A percentile compares a stretch with the other conserved stretches of the same genome.
Conservation (phyloP, 2,329 filamentous ascomycete species). For the Pezicula radicicola region DNA sequence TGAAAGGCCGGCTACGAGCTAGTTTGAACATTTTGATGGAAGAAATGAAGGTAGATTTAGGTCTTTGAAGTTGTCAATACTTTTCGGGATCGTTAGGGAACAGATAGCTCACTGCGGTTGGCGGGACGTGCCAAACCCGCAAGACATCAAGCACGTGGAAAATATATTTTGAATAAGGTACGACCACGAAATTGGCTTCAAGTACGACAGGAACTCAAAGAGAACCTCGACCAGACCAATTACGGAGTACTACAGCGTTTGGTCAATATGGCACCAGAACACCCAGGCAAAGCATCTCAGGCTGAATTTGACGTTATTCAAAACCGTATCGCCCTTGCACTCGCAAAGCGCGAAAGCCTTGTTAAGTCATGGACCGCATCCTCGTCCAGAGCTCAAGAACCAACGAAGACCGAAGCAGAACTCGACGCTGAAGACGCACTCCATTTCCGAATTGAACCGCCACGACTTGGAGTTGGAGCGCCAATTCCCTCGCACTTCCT, state of each 20-base stretch:
- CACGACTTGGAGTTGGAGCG: constrained; percentile 28
- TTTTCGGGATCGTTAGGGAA: constrained; percentile 13
- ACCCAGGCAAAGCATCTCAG: constrained; percentile 16
- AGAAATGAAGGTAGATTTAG: constrained; percentile 4
- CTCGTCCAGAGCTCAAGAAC: constrained; percentile 14
- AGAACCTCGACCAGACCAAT: not conserved
- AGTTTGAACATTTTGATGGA: constrained; percentile 77
- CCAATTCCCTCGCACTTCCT: constrained; percentile 26
- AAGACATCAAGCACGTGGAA: constrained; percentile 14
- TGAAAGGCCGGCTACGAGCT: constrained; percentile 76
- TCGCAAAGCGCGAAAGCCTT: constrained; percentile 28
- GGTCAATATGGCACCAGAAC: constrained; percentile 13
- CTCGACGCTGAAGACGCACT: constrained; percentile 28
- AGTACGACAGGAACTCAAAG: too few relatives aligned
- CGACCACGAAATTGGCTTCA: too few relatives aligned
- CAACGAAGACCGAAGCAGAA: constrained; percentile 26
- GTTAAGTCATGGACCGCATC: constrained; percentile 27
- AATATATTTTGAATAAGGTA: constrained; percentile 3
- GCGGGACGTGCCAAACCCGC: constrained; percentile 4
- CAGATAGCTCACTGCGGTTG: constrained; percentile 14
- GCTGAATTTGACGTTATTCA: constrained; percentile 26
- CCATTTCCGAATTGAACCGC: constrained; percentile 24
- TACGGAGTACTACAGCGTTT: not conserved
- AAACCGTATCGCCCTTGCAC: constrained; percentile 27
- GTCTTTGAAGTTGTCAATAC: constrained; percentile 1